Conservation (phyloP, 2,329 filamentous ascomycete species). For the Monilinia fructigena region DNA sequence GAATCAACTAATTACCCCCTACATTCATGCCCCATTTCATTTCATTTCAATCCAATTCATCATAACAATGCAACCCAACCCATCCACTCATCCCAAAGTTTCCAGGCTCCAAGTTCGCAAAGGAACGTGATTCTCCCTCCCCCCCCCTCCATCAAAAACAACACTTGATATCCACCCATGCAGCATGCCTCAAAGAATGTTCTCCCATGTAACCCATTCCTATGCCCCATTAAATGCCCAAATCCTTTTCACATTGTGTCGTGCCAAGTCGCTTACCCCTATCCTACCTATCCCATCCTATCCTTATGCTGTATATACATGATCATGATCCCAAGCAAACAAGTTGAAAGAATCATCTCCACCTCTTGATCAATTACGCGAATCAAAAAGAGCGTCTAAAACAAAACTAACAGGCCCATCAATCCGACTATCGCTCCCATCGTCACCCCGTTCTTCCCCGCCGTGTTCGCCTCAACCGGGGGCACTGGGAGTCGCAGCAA, state of each 20-base stretch:
- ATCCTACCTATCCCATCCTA: not conserved
- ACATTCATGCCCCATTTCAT: not conserved
- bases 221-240: not conserved
- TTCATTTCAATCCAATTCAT: not conserved
- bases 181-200: not conserved
- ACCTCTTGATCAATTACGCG: too few relatives aligned
- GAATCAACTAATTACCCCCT: constrained; percentile 2
- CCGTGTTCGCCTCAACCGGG: constrained; percentile 31
- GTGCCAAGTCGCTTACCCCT: not conserved
- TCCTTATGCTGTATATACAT: not conserved
- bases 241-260: constrained; percentile 1
- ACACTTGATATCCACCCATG: too few relatives aligned
- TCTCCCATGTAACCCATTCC: not conserved
- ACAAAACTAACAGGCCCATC: constrained; percentile 35
- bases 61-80: not conserved
- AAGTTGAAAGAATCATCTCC: too few relatives aligned
- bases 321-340: not conserved
- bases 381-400: not conserved
- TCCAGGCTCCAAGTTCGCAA: too few relatives aligned
- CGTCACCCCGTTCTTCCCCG: constrained; percentile 33
- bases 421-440: constrained; percentile 34
- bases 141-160: too few relatives aligned
- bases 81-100: not conserved
- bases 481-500: constrained; percentile 23
- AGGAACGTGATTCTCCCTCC: too few relatives aligned